phyloP scores from a whole-genome alignment of 441 rosid species.

The Cnidoscolus chayamansa region DNA sequence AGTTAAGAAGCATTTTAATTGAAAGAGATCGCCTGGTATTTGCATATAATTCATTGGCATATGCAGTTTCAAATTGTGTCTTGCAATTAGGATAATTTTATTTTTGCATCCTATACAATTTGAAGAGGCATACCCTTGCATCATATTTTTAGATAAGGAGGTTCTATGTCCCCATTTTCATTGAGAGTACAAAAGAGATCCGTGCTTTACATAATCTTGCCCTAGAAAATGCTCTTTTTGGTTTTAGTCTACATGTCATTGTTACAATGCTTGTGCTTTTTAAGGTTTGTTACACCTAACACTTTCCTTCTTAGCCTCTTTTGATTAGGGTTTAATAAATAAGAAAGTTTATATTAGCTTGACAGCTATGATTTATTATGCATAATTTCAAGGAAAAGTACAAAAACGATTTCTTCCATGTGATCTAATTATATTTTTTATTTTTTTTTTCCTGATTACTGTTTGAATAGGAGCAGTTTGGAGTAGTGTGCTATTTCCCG shows the following conservation, averaged over 20 bases:
- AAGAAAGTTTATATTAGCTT: no score
- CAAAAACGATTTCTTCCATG: neutral
- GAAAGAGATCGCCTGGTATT: neutral
- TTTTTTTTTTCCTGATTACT: constrained; percentile 9
- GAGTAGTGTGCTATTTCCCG: constrained; percentile 46
- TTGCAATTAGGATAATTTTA: neutral
- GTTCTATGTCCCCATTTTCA: neutral
- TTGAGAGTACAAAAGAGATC: neutral
- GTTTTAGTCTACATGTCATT: neutral
- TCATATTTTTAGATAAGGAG: neutral
- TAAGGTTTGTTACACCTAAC: neutral
- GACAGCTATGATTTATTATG: no score
- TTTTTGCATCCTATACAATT: neutral
- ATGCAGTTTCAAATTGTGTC: neutral
- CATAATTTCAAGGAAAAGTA: no score
- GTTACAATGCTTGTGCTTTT: constrained; percentile 1
- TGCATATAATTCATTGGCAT: neutral
- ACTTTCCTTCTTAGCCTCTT: neutral
- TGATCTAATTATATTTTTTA: neutral
- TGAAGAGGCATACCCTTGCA: neutral
- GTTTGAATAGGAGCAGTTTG: constrained; percentile 64
- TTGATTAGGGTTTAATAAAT: neutral
- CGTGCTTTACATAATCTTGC: neutral
- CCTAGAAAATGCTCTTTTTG: neutral
- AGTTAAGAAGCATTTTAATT: neutral